Conservation (phyloP, 805 yeast species). For the Wickerhamia fluorescens region DNA sequence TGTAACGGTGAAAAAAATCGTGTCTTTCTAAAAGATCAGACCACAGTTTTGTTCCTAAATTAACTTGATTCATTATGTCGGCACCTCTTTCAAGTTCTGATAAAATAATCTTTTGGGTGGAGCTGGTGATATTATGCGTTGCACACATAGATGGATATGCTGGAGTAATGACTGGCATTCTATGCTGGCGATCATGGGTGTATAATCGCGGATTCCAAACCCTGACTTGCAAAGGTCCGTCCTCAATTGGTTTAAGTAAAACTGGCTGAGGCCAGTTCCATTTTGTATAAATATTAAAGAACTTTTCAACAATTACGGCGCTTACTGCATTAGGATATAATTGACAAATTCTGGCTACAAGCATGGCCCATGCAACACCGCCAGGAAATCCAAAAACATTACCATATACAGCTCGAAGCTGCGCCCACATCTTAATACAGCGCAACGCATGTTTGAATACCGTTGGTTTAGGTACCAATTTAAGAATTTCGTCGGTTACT, state of each 20-base stretch:
- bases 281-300: conserved; percentile 74
- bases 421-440: conserved; percentile 95
- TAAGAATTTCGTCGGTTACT: conserved; percentile 90
- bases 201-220: conserved; percentile 95
- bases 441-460: conserved; percentile 89
- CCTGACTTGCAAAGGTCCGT: conserved; percentile 92
- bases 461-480: conserved; percentile 84
- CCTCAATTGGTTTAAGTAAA: conserved; percentile 84
- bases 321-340: conserved; percentile 94
- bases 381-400: conserved; percentile 98
- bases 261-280: conserved; percentile 99
- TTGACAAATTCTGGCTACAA: conserved; percentile 97
- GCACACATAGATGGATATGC: conserved; percentile 99
- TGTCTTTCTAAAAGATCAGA: conserved; percentile 69
- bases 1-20: conserved; percentile 75
- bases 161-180: conserved; percentile 98
- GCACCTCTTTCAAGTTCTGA: conserved; percentile 75
- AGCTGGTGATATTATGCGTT: conserved; percentile 86
- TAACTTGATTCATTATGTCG: conserved; percentile 62
- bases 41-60: conserved; percentile 63
- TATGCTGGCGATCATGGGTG: conserved; percentile 80
- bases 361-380: conserved; percentile 99
- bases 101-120: conserved; percentile 78
- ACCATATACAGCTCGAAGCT: conserved; percentile 87
- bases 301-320: conserved; percentile 83